Evolutionary conservation across 331 rosid genomes (phyloP).

Genomic region (Malus hybrid): DNA sequence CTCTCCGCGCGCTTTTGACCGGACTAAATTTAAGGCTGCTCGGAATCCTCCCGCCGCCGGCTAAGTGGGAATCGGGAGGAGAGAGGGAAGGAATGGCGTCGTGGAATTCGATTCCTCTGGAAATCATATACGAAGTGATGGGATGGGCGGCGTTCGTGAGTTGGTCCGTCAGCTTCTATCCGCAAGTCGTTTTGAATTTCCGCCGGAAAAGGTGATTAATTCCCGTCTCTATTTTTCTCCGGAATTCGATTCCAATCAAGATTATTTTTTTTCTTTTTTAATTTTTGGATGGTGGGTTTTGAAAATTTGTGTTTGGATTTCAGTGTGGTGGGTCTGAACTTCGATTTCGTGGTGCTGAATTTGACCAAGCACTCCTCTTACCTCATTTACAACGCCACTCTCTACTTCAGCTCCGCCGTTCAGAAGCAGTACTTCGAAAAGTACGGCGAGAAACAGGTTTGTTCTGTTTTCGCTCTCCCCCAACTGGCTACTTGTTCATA

Average conservation of each 20-base stretch:
- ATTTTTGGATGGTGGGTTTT: background rate
- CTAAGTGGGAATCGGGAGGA: background rate
- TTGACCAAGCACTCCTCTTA: conserved; percentile 55
- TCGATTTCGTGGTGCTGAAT: conserved; percentile 58
- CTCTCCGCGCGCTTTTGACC: background rate
- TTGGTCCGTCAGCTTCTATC: conserved; percentile 51
- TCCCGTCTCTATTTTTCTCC: background rate
- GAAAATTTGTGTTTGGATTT: background rate
- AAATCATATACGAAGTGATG: conserved; percentile 42
- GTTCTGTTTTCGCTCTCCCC: background rate
- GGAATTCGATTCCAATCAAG: background rate
- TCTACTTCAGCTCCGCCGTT: conserved; percentile 61
- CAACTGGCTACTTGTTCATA: background rate
- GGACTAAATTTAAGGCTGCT: background rate
- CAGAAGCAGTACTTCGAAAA: conserved; percentile 59
- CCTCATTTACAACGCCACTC: conserved; percentile 68
- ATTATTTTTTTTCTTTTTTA: background rate
- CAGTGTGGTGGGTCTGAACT: conserved; percentile 75
- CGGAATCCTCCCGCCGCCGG: too few species aligned
- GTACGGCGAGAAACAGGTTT: conserved; percentile 60
- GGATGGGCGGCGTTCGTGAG: conserved; percentile 71
- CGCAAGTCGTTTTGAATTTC: background rate
- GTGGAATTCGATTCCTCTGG: conserved; percentile 64
- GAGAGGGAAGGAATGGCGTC: conserved; percentile 42
- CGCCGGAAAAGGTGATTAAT: conserved; percentile 17